Percentiles rank a stretch among this genome's conserved stretches.
These are phyloP conservation scores for Pseudogymnoascus sp. DNA, from an alignment of 2,329 filamentous ascomycete genomes.

Conservation along the genomic window DNA sequence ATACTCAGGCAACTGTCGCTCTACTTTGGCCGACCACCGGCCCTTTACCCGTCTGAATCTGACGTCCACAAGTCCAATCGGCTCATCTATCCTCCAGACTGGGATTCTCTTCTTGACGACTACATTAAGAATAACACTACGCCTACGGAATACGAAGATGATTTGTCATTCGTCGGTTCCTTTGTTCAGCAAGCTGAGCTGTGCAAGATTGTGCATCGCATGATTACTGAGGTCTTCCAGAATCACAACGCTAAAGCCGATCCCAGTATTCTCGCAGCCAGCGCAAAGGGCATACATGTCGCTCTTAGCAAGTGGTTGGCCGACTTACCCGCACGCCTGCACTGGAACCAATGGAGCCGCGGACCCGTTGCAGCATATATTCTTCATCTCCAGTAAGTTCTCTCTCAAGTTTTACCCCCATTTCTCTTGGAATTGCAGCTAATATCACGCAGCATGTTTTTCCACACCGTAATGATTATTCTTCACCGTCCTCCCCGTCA, in stretches of 20 bases:
- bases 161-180: constrained; percentile 36
- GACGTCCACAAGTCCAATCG: constrained; percentile 43
- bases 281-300: constrained; percentile 40
- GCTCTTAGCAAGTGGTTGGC: constrained; percentile 41
- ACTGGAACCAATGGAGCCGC: constrained; percentile 46
- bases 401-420: background rate
- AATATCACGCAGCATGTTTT: constrained; percentile 32
- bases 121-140: constrained; percentile 40
- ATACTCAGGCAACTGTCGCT: constrained; percentile 36
- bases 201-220: constrained; percentile 41
- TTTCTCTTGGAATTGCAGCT: background rate
- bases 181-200: constrained; percentile 43
- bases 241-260: constrained; percentile 38
- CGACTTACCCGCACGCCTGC: constrained; percentile 38
- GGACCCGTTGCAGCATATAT: constrained; percentile 40
- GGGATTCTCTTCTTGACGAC: constrained; percentile 40
- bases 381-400: constrained; percentile 37
- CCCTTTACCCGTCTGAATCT: constrained; percentile 42
- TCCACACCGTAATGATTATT: constrained; percentile 46
- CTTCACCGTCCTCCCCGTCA: constrained; percentile 42
- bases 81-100: constrained; percentile 43
- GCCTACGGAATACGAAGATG: constrained; percentile 41
- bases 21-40: constrained; percentile 45
- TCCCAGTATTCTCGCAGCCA: constrained; percentile 35
- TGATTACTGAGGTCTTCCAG: constrained; percentile 45